phyloP scores from a whole-genome alignment of 164 flowering plant species.

The Litsea cubeba region DNA sequence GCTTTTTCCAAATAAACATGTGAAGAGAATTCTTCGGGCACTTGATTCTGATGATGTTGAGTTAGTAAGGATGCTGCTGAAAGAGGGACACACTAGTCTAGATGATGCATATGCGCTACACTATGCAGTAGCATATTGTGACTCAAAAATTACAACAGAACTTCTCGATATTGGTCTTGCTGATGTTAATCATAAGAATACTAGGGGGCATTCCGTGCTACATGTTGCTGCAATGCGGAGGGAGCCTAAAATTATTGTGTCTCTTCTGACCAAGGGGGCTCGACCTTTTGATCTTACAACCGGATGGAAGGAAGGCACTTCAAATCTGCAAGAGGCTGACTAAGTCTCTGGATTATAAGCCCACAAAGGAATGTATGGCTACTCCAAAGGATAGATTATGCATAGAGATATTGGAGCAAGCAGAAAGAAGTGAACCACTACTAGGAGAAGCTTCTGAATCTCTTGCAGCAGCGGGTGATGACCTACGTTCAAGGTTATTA shows the following conservation, averaged over 20 bases:
- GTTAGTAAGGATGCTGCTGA: conserved; percentile 69
- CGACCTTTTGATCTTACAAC: conserved; percentile 56
- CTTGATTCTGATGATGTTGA: conserved; percentile 94
- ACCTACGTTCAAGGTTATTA: conserved; percentile 58
- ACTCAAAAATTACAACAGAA: conserved; percentile 72
- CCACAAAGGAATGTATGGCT: conserved; percentile 58
- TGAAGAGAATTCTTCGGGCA: conserved; percentile 77
- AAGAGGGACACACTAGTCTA: conserved; percentile 65
- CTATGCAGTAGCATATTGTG: conserved; percentile 88
- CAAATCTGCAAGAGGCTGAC: conserved; percentile 83
- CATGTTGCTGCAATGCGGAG: conserved; percentile 86
- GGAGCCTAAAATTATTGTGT: conserved; percentile 81
- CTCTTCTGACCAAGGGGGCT: conserved; percentile 87
- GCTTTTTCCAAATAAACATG: conserved; percentile 65
- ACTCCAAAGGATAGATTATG: conserved; percentile 77
- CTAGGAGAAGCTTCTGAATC: conserved; percentile 81
- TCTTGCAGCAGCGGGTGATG: conserved; percentile 85
- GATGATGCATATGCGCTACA: conserved; percentile 90
- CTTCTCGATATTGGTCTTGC: conserved; percentile 81
- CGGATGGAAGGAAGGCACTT: conserved; percentile 83
- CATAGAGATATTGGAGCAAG: conserved; percentile 88
- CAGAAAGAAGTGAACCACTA: conserved; percentile 78
- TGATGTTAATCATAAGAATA: conserved; percentile 63
- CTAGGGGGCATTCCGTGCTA: conserved; percentile 70
- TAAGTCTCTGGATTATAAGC: conserved; percentile 44